Percentiles rank a stretch among this genome's conserved stretches.
These are phyloP conservation scores for Curvularia lunata DNA, from an alignment of 2,329 filamentous ascomycete species.

Conservation along the genomic window DNA sequence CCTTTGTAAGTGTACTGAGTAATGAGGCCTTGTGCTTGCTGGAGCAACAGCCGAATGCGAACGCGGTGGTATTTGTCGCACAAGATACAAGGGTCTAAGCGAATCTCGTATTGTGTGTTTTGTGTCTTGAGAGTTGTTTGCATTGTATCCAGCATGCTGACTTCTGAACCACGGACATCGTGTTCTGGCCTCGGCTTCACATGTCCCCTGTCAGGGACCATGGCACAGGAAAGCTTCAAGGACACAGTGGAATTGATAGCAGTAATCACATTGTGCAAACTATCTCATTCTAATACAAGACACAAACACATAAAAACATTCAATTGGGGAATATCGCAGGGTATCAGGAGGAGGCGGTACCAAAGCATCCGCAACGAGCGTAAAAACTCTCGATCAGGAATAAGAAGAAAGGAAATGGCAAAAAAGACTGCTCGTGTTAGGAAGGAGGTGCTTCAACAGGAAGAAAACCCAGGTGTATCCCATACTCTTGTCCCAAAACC, in stretches of 20 bases:
- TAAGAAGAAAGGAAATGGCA: constrained; percentile 1
- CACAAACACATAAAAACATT: not conserved
- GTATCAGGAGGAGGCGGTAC: constrained; percentile 9
- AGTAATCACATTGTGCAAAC: not conserved
- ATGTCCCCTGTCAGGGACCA: not conserved
- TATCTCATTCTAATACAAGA: not conserved
- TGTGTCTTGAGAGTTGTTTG: too few species aligned
- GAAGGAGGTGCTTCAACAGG: not conserved
- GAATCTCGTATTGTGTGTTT: too few species aligned
- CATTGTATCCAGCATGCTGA: not conserved
- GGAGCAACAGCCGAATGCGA: not conserved
- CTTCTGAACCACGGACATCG: not conserved
- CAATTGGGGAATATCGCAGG: constrained; percentile 6
- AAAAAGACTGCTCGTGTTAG: not conserved
- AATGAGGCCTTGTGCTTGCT: not conserved
- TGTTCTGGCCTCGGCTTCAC: not conserved
- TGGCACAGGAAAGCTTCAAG: not conserved
- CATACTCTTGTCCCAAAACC: not conserved
- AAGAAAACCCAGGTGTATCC: not conserved
- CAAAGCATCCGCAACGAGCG: not conserved
- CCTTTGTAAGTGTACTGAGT: not conserved
- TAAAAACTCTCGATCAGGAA: constrained; percentile 4
- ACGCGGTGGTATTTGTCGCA: not conserved
- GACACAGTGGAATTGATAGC: not conserved
- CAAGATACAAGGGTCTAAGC: not conserved